A percentile compares a stretch with the other conserved stretches of the same genome.
Evolutionary conservation across 1,139 yeast species (phyloP).

Genomic region (Scheffersomyces quercinus): DNA sequence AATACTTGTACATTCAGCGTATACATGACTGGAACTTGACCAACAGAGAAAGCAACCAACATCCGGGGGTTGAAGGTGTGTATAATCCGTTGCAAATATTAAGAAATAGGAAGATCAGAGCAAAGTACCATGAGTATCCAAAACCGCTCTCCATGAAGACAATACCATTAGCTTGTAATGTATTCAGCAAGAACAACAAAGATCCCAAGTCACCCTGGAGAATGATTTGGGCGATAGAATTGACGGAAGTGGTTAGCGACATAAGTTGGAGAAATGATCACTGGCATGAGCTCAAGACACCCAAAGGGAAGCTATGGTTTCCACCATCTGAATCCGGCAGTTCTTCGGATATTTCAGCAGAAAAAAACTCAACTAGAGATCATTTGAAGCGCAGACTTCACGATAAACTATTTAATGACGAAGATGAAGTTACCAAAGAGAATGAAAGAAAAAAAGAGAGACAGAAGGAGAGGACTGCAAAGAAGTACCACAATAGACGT

Average conservation of each 20-base stretch:
- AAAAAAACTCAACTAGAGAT: conserved; percentile 1
- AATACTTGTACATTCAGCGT: conserved; percentile 50
- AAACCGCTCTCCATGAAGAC: conserved; percentile 33
- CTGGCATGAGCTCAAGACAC: conserved; percentile 57
- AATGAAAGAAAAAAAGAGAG: conserved; percentile 9
- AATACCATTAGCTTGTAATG: conserved; percentile 55
- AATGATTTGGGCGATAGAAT: conserved; percentile 66
- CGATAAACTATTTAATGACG: conserved; percentile 29
- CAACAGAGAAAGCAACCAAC: conserved; percentile 20
- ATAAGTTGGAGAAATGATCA: conserved; percentile 65
- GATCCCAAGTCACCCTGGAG: conserved; percentile 33
- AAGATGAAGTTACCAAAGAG: conserved; percentile 3
- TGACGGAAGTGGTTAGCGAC: conserved; percentile 64
- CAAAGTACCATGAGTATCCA: conserved; percentile 45
- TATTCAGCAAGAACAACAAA: conserved; percentile 45
- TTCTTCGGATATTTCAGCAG: conserved; percentile 2
- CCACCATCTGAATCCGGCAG: conserved; percentile 23
- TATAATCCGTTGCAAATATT: conserved; percentile 83
- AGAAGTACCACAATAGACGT: not conserved
- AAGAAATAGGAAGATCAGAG: conserved; percentile 61
- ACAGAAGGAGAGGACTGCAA: not conserved
- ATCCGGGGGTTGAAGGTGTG: conserved; percentile 59
- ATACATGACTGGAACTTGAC: conserved; percentile 20
- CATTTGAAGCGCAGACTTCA: conserved; percentile 21
- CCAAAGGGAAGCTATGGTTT: conserved; percentile 62